Conservation (phyloP, 192 early-diverging fungal genomes). For the Helicostylum pulchrum region DNA sequence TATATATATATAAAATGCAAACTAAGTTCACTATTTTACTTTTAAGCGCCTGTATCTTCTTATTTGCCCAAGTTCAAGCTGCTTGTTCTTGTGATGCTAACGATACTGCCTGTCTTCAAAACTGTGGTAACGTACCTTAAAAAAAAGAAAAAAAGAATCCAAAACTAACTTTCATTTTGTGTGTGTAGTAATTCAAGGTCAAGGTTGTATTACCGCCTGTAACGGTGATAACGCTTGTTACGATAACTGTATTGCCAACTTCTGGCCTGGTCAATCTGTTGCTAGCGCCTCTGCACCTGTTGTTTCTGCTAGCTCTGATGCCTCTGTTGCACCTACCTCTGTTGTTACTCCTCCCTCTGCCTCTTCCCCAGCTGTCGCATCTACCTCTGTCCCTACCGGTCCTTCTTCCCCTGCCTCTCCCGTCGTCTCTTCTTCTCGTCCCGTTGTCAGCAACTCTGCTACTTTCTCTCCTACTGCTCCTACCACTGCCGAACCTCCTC, state of each 20-base stretch:
- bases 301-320: not conserved
- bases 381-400: not conserved
- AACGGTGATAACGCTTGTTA: constrained; percentile 6
- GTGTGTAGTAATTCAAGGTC: not conserved
- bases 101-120: constrained; percentile 9
- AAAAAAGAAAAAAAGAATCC: not conserved
- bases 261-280: constrained; percentile 10
- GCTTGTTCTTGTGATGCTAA: constrained; percentile 6
- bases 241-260: not conserved
- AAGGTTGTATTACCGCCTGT: constrained; percentile 8
- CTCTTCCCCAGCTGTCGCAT: not conserved
- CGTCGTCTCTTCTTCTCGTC: not conserved
- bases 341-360: not conserved
- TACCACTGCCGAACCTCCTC: not conserved
- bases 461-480: not conserved
- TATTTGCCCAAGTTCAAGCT: constrained; percentile 4
- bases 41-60: not conserved
- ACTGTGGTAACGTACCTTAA: constrained; percentile 8
- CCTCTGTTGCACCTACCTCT: not conserved
- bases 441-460: not conserved
- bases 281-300: not conserved
- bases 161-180: not conserved
- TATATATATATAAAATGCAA: constrained; percentile 8
- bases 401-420: not conserved
- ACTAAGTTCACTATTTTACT: not conserved